These are phyloP conservation scores for Fusarium sp. DNA, from an alignment of 2,329 filamentous ascomycete species.

Conservation along the genomic window DNA sequence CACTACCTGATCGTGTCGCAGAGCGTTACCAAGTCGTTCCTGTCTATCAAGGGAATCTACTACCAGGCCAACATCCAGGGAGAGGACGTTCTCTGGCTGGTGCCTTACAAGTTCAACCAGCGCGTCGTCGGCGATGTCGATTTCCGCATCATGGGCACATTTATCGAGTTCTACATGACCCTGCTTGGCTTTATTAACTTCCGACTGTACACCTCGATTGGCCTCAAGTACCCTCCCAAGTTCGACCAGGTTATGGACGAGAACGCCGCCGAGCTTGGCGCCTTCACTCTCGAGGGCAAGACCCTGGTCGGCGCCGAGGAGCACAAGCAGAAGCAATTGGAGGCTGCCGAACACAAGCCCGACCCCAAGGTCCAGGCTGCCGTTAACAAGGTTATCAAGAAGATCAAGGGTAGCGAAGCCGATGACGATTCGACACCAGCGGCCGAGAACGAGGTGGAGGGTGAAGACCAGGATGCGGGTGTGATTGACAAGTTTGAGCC, in stretches of 20 bases:
- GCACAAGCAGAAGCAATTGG: constrained; percentile 64
- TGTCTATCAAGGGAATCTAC: constrained; percentile 99
- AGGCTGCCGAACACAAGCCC: constrained; percentile 59
- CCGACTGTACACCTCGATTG: constrained; percentile 89
- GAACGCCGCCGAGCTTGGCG: constrained; percentile 86
- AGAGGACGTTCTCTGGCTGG: constrained; percentile 96
- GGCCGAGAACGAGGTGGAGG: constrained; percentile 54
- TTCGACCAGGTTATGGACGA: constrained; percentile 91
- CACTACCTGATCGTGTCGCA: constrained; percentile 96
- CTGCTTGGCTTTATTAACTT: constrained; percentile 97
- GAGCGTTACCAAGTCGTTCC: constrained; percentile 92
- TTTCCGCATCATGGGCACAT: constrained; percentile 99
- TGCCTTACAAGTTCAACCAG: constrained; percentile 98
- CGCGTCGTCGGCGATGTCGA: constrained; percentile 93
- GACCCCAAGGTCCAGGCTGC: constrained; percentile 72
- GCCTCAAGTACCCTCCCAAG: constrained; percentile 94
- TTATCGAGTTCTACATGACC: constrained; percentile 98
- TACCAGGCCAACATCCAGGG: constrained; percentile 98
- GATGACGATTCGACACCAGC: constrained; percentile 55
- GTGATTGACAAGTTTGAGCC: constrained; percentile 93
- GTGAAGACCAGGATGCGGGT: constrained; percentile 63
- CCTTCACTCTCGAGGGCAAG: constrained; percentile 86
- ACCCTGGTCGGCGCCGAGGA: constrained; percentile 68
- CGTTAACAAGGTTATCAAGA: constrained; percentile 75
- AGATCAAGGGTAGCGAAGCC: constrained; percentile 68